These are phyloP conservation scores for sunflower (Helianthus annuus) DNA, from an alignment of 129 eudicot species.

Conservation along the genomic window HanXRQr2.0-SUNRISE NC_035440.2:104136647-104137146, in stretches of 20 bases:
- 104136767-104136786: constrained; percentile 58
- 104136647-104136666: too few species aligned
- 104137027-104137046: constrained; percentile 30
- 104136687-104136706: too few species aligned
- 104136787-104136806: constrained; percentile 46
- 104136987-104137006: constrained; percentile 39
- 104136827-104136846: constrained; percentile 29
- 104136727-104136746: constrained; percentile 40
- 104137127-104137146: too few species aligned
- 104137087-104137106: too few species aligned
- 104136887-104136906: neutral
- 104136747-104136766: constrained; percentile 27
- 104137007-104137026: constrained; percentile 51
- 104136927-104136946: constrained; percentile 64
- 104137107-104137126: too few species aligned
- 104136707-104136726: too few species aligned
- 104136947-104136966: constrained; percentile 41
- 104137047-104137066: constrained; percentile 25
- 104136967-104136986: constrained; percentile 34
- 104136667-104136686: too few species aligned
- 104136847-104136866: constrained; percentile 47
- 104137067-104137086: constrained; percentile 1
- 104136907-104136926: constrained; percentile 50
- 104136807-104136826: constrained; percentile 26
- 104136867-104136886: constrained; percentile 39